Evolutionary conservation across 257 asterid genomes (phyloP).

Genomic region (Mitragyna speciosa): DNA sequence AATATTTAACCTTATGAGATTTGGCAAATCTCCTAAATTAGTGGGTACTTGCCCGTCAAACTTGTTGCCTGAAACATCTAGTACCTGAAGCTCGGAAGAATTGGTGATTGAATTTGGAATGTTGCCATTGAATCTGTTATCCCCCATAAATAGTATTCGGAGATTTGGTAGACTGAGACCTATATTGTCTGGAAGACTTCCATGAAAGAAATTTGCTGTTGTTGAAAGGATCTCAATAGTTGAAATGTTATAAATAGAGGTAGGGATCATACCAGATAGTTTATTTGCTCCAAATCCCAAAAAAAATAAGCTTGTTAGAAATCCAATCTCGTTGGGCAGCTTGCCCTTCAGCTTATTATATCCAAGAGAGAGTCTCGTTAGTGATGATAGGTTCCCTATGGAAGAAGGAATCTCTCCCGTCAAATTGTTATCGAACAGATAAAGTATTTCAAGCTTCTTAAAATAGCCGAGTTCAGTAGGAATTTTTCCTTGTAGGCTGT

Average conservation of each 20-base stretch:
- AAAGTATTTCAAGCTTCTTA: slow-evolving; percentile 22
- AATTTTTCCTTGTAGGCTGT: slow-evolving; percentile 27
- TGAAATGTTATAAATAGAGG: slow-evolving; percentile 27
- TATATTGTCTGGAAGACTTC: no score
- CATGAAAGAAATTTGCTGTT: no score
- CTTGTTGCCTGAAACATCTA: no score
- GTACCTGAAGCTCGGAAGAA: no score
- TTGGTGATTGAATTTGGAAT: no score
- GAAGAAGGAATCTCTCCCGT: slow-evolving; percentile 28
- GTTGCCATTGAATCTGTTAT: no score
- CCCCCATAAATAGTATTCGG: no score
- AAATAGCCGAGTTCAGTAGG: slow-evolving; percentile 25
- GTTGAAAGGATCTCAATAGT: no score
- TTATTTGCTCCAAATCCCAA: slow-evolving; percentile 9
- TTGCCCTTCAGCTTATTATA: slow-evolving; percentile 26
- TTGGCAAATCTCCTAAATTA: no score
- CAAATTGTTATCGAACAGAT: slow-evolving; percentile 20
- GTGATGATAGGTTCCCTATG: slow-evolving; percentile 29
- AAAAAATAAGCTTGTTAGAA: slow-evolving; percentile 8
- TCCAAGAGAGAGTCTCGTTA: slow-evolving; percentile 3
- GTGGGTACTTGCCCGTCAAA: no score
- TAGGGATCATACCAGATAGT: slow-evolving; percentile 28
- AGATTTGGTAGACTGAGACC: no score
- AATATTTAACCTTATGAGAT: no score
- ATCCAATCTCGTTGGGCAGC: slow-evolving; percentile 30